These are phyloP conservation scores for Cyclocybe aegerita DNA, from an alignment of 768 basidiomycete genomes.

Conservation along the genomic window DNA sequence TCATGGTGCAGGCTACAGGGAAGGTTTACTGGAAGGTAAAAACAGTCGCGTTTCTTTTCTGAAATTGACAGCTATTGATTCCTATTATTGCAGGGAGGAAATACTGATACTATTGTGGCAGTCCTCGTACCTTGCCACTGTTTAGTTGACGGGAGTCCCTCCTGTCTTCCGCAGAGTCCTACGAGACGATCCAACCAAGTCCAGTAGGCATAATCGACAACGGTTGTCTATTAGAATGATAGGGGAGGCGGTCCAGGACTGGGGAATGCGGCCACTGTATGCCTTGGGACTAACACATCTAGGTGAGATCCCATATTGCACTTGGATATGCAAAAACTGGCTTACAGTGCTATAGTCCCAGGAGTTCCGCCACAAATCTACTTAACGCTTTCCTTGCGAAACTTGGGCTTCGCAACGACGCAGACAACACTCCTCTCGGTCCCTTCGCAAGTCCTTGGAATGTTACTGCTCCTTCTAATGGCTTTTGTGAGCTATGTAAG, in stretches of 20 bases:
- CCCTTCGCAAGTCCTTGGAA: slow-evolving; percentile 55
- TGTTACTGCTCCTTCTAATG: slow-evolving; percentile 44
- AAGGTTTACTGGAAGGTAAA: slow-evolving; percentile 65
- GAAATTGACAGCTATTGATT: too few relatives aligned
- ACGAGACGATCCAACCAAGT: slow-evolving; percentile 66
- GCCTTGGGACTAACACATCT: slow-evolving; percentile 52
- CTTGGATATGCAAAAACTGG: neutral
- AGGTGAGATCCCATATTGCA: too few relatives aligned
- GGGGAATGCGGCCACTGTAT: slow-evolving; percentile 68
- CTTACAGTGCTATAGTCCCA: slow-evolving; percentile 52
- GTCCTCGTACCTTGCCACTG: neutral
- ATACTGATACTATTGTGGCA: slow-evolving; percentile 32
- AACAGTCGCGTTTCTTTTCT: slow-evolving; percentile 9
- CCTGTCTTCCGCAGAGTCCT: slow-evolving; percentile 36
- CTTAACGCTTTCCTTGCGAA: slow-evolving; percentile 60
- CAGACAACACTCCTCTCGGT: slow-evolving; percentile 62
- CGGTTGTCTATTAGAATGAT: slow-evolving; percentile 51
- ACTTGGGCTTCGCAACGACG: slow-evolving; percentile 63
- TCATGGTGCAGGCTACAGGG: slow-evolving; percentile 58
- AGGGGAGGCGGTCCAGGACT: slow-evolving; percentile 52
- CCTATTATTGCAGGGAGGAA: slow-evolving; percentile 48
- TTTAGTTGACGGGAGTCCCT: too few relatives aligned
- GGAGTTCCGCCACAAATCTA: slow-evolving; percentile 59
- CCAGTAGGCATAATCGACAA: slow-evolving; percentile 72
- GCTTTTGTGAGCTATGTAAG: slow-evolving; percentile 55